Evolutionary conservation across 75 land plant species (phyloP).

Genomic region (Sequoia sempervirens): DNA sequence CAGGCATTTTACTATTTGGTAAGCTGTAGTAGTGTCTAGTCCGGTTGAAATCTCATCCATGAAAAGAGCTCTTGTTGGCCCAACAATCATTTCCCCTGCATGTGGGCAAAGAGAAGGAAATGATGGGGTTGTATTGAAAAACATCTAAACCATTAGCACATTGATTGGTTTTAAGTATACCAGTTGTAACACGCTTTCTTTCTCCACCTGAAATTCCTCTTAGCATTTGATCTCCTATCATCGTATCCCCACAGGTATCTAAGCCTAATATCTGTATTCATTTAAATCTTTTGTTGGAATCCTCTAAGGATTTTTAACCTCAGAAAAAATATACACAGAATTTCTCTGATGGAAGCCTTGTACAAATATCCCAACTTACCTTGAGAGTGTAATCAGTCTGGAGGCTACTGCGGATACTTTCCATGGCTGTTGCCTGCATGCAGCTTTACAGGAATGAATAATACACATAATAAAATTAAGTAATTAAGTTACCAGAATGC

Average conservation of each 20-base stretch:
- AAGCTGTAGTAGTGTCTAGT: conserved; percentile 31
- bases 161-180: conserved; percentile 8
- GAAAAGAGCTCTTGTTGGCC: conserved; percentile 30
- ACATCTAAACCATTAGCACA: not conserved
- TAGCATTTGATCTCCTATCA: conserved; percentile 23
- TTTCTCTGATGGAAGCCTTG: not conserved
- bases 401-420: conserved; percentile 47
- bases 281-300: not conserved
- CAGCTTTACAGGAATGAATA: not conserved
- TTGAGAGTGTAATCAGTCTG: conserved; percentile 65
- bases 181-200: conserved; percentile 30
- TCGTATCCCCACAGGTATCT: conserved; percentile 25
- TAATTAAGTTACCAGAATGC: no score
- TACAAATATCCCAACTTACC: conserved; percentile 20
- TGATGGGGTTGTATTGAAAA: not conserved
- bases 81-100: conserved; percentile 40
- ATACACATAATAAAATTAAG: no score
- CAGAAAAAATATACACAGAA: not conserved
- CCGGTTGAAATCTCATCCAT: conserved; percentile 38
- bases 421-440: conserved; percentile 55
- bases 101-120: not conserved
- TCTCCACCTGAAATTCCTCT: conserved; percentile 38
- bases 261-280: conserved; percentile 21
- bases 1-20: conserved; percentile 22
- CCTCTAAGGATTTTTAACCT: not conserved